Evolutionary conservation across 192 early-diverging fungal species (phyloP).

Genomic region (Coemansia pectinata): DNA sequence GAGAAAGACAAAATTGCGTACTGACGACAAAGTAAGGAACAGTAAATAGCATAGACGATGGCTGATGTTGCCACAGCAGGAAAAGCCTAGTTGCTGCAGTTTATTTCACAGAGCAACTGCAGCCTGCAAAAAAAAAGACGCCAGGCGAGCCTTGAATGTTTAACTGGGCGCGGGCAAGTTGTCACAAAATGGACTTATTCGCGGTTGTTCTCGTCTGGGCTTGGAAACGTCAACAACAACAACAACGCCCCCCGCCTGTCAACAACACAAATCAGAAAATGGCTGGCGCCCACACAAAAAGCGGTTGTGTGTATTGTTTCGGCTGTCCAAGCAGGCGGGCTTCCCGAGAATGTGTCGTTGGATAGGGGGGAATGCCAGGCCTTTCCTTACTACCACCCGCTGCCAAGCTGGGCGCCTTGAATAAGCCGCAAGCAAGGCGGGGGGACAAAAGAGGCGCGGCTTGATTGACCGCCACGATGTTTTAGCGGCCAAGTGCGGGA

Average conservation of each 20-base stretch:
- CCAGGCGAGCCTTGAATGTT: background rate
- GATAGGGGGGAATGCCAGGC: background rate
- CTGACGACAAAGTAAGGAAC: slow-evolving; percentile 1
- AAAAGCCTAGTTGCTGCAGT: slow-evolving; percentile 7
- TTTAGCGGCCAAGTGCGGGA: background rate
- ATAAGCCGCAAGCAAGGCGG: background rate
- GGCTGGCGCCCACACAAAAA: slow-evolving; percentile 1
- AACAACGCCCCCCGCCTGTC: slow-evolving; percentile 1
- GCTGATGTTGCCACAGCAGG: slow-evolving; percentile 12
- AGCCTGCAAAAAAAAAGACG: background rate
- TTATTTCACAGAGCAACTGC: slow-evolving; percentile 7
- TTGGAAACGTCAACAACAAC: background rate
- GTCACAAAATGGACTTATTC: background rate
- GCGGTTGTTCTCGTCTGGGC: slow-evolving; percentile 1
- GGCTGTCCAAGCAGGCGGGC: slow-evolving; percentile 2
- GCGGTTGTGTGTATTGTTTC: background rate
- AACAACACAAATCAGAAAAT: slow-evolving; percentile 6
- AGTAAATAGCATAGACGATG: slow-evolving; percentile 8
- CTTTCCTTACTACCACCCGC: background rate
- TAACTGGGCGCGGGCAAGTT: background rate
- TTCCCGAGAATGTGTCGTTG: background rate
- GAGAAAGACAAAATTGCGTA: slow-evolving; percentile 8
- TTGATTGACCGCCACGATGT: background rate
- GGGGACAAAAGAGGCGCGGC: background rate
- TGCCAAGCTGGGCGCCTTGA: background rate